Evolutionary conservation across 495 filamentous ascomycete species (phyloP), one percentile per base, ranked within the genome.

Genomic region (Aspergillus ostianus): DNA sequence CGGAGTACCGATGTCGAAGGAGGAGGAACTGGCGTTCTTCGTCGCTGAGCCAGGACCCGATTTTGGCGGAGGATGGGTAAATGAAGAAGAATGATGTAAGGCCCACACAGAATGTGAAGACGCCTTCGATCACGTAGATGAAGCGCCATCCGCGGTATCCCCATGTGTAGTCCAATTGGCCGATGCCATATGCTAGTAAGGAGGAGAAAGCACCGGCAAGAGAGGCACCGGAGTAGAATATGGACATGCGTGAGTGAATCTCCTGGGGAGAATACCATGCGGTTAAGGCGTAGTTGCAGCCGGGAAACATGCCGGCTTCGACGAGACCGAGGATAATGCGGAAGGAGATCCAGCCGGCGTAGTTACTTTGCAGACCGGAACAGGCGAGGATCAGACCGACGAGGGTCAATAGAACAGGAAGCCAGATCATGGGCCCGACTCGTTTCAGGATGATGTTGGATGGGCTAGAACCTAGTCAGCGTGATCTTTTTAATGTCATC

Each of bases 191-290:
- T 2, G 92, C 91, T 4, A 96, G 73, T 6, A 94, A 76, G 17
- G 91, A 90, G 44, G 90, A 90, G 63, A 96, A 96, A 4, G 91
- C 91, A 18, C 90, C 90, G 6, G 91, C 91, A 17, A 95, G 70
- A 3, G 86, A 87, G 2, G 91, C 92, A 2, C 84, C 87, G 56
- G 78, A 78, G 80, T 93, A 97, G 79, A 97, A 96, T 75, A 97
- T 88, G 29, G 83, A 87, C 70, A 90, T 95, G 12, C 93, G 84
- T 65, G 87, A 88, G 73, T 95, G 91, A 2, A 91, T 90, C 74
- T 97, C 93, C 18, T 74, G 73, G 21, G 91, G 85, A 57, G 85
- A 85, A 65, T 97, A 97, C 90, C 91, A 95, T 85, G 89, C 90
- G 27, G 84, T 82, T 62, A 90, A 80, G 5, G 93, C 73, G 68